Evolutionary conservation across 31 red algal genomes (phyloP).

Genomic region (Asparagopsis taxiformis): DNA sequence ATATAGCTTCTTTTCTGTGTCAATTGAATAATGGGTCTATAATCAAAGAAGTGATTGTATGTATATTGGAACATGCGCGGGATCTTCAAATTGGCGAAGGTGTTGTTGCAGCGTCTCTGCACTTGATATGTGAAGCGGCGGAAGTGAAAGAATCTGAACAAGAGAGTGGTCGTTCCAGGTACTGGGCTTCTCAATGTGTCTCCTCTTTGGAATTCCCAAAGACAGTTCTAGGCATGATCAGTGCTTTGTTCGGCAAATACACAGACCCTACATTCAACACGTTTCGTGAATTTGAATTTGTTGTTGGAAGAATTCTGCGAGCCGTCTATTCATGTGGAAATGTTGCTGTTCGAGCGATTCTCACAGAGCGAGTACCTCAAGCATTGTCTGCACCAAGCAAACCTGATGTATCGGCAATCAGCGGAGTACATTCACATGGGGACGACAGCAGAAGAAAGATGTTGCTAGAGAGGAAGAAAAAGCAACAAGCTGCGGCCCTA

Average conservation of each 20-base stretch:
- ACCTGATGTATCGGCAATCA: neutral
- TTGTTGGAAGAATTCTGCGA: conserved; percentile 9
- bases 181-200: neutral
- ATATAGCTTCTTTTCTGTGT: neutral
- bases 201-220: neutral
- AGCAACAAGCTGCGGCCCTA: conserved; percentile 45
- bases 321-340: neutral
- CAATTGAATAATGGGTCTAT: neutral
- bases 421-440: neutral
- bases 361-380: neutral
- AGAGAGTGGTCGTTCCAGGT: neutral
- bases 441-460: conserved; percentile 22
- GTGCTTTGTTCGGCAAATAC: neutral
- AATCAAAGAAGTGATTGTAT: conserved; percentile 9
- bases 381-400: neutral
- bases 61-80: neutral
- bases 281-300: conserved; percentile 1
- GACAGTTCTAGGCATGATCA: conserved; percentile 1
- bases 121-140: conserved; percentile 40
- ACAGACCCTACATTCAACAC: neutral
- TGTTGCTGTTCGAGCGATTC: neutral
- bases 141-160: conserved; percentile 2
- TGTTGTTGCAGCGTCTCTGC: conserved; percentile 32
- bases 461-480: conserved; percentile 39
- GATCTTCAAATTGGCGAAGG: conserved; percentile 6